These are phyloP conservation scores for Steccherinum ochraceum DNA, from an alignment of 768 basidiomycete species.

Conservation along the genomic window DNA sequence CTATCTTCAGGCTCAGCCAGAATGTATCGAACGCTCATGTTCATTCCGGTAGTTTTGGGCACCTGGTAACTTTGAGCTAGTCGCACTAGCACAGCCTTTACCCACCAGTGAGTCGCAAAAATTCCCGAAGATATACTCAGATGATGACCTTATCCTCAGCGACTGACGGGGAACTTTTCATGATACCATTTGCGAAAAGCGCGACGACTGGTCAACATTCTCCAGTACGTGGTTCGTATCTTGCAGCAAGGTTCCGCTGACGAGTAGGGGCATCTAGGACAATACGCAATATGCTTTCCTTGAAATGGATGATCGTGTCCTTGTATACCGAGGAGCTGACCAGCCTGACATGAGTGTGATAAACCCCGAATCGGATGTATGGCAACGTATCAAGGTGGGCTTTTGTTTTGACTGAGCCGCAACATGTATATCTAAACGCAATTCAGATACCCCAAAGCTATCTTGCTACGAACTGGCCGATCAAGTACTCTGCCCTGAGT, in stretches of 20 bases:
- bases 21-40: conserved; percentile 3
- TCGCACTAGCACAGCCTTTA: conserved; percentile 58
- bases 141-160: conserved; percentile 40
- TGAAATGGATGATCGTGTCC: conserved; percentile 89
- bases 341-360: conserved; percentile 98
- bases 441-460: conserved; percentile 83
- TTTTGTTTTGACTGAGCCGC: background rate
- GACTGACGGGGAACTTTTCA: conserved; percentile 67
- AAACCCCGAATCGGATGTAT: conserved; percentile 95
- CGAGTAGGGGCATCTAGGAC: conserved; percentile 53
- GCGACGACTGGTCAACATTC: conserved; percentile 88
- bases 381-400: conserved; percentile 89
- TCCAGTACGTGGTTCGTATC: conserved; percentile 51
- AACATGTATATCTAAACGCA: background rate
- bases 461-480: conserved; percentile 87
- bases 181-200: conserved; percentile 91
- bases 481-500: conserved; percentile 86
- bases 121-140: too few relatives aligned
- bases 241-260: background rate
- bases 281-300: conserved; percentile 94
- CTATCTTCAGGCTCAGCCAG: too few relatives aligned
- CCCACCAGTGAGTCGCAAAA: conserved; percentile 45
- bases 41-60: conserved; percentile 74
- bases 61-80: conserved; percentile 85
- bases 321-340: conserved; percentile 93